These are phyloP conservation scores for Zygotorulaspora sp. DNA, from an alignment of 805 yeast species.

Conservation along the genomic window DNA sequence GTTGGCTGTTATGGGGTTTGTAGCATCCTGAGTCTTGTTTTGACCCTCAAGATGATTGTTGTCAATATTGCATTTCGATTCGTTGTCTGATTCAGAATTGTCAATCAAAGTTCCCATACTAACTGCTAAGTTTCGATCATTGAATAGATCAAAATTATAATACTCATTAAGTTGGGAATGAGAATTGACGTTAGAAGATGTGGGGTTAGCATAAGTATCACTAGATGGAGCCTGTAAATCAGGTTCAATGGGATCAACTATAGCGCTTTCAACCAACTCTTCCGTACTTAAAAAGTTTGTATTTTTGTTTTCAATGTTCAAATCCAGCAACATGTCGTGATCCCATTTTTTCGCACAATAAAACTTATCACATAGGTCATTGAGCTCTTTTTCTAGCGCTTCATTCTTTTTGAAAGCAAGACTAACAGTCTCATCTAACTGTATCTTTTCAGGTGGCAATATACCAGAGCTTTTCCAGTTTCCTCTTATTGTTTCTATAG, in stretches of 20 bases:
- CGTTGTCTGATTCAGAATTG: slow-evolving; percentile 10
- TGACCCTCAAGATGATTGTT: neutral
- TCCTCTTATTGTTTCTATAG: slow-evolving; percentile 37
- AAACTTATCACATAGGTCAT: slow-evolving; percentile 43
- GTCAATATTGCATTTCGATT: neutral
- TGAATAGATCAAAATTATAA: slow-evolving; percentile 11
- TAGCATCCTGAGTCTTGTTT: slow-evolving; percentile 1
- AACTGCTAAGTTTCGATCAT: slow-evolving; percentile 14
- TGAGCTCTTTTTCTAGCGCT: slow-evolving; percentile 40
- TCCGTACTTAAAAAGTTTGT: slow-evolving; percentile 51
- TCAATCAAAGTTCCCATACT: slow-evolving; percentile 8
- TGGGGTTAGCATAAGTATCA: neutral
- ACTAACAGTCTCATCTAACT: slow-evolving; percentile 28
- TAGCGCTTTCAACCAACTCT: slow-evolving; percentile 58
- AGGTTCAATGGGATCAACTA: slow-evolving; percentile 44
- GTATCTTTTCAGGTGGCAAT: slow-evolving; percentile 34
- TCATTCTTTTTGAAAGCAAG: slow-evolving; percentile 36
- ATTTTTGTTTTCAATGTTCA: slow-evolving; percentile 42
- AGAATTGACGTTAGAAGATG: neutral
- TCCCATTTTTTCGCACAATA: slow-evolving; percentile 56
- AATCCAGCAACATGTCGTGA: slow-evolving; percentile 47
- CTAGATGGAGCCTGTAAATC: slow-evolving; percentile 12
- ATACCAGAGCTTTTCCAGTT: slow-evolving; percentile 45
- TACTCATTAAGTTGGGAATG: slow-evolving; percentile 8
- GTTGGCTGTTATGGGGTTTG: slow-evolving; percentile 1